Evolutionary conservation across 768 basidiomycete genomes (phyloP).

Genomic region (Lactifluus hygrophoroides): DNA sequence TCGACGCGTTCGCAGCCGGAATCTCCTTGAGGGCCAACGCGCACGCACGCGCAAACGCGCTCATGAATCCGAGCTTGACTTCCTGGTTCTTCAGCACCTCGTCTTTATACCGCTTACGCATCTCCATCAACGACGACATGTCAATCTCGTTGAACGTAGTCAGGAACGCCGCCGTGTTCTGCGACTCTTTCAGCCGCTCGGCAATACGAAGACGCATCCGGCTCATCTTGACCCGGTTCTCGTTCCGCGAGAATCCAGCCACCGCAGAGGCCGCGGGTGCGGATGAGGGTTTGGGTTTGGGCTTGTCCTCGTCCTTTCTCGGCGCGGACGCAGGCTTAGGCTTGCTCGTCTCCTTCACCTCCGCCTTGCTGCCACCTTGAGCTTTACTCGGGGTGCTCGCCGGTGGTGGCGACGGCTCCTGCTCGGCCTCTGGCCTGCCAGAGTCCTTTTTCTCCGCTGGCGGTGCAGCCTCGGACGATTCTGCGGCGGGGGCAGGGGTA

Average conservation of each 20-base stretch:
- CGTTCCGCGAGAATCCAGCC: conserved; percentile 48
- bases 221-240: conserved; percentile 98
- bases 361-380: conserved; percentile 30
- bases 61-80: conserved; percentile 98
- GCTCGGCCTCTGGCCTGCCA: conserved; percentile 35
- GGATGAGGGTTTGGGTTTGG: no score
- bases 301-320: conserved; percentile 17
- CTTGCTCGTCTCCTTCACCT: conserved; percentile 29
- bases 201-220: conserved; percentile 97
- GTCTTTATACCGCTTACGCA: conserved; percentile 92
- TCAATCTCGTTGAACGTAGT: conserved; percentile 99
- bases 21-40: conserved; percentile 83
- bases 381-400: conserved; percentile 24
- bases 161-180: conserved; percentile 91
- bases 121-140: conserved; percentile 91
- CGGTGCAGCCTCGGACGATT: conserved; percentile 20
- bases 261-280: conserved; percentile 27
- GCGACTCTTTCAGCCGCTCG: conserved; percentile 95
- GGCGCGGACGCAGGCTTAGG: conserved; percentile 24
- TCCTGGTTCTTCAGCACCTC: conserved; percentile 82
- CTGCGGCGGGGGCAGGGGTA: conserved; percentile 18
- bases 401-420: conserved; percentile 34
- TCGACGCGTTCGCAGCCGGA: conserved; percentile 87
- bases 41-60: conserved; percentile 86
- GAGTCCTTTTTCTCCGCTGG: conserved; percentile 34